Percentiles rank a stretch among this genome's conserved stretches.
phyloP scores from a whole-genome alignment of 2,329 filamentous ascomycete species.

The Cladobotryum protrusum region DNA sequence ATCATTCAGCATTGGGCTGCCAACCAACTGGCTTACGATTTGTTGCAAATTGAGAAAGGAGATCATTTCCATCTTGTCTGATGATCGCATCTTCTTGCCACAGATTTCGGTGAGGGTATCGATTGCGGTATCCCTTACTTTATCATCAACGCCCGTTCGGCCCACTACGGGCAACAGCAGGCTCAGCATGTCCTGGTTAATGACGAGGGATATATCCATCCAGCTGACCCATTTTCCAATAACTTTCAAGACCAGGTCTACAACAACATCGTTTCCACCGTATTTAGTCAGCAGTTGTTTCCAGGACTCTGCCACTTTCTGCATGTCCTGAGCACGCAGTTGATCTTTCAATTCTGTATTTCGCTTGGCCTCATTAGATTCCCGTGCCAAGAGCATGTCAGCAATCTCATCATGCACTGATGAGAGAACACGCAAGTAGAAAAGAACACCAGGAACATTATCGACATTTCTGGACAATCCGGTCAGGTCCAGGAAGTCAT shows the following conservation, averaged over 20 bases:
- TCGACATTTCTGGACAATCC: constrained; percentile 56
- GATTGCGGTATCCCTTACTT: constrained; percentile 82
- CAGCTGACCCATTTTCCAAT: constrained; percentile 97
- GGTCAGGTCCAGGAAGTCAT: constrained; percentile 79
- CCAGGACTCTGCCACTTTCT: constrained; percentile 84
- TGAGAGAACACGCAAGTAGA: constrained; percentile 82
- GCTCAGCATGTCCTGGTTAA: constrained; percentile 82
- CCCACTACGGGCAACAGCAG: constrained; percentile 82
- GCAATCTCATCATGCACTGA: constrained; percentile 97
- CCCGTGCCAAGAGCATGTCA: constrained; percentile 77
- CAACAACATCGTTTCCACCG: constrained; percentile 62
- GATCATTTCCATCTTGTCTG: constrained; percentile 92
- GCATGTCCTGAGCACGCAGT: constrained; percentile 78
- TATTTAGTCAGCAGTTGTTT: constrained; percentile 81
- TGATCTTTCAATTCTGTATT: constrained; percentile 89
- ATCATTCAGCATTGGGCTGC: constrained; percentile 73
- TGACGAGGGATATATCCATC: constrained; percentile 92
- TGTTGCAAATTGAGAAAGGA: constrained; percentile 79
- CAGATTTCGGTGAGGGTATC: constrained; percentile 95
- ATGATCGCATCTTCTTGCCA: constrained; percentile 93
- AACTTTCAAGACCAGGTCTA: constrained; percentile 86
- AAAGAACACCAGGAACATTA: constrained; percentile 68
- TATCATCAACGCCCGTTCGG: constrained; percentile 66
- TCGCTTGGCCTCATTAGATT: constrained; percentile 71
- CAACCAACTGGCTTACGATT: constrained; percentile 79